Percentiles rank a stretch among this genome's conserved stretches.
phyloP scores from a whole-genome alignment of 306 rosid genomes.

The Bauhinia variegata region DNA sequence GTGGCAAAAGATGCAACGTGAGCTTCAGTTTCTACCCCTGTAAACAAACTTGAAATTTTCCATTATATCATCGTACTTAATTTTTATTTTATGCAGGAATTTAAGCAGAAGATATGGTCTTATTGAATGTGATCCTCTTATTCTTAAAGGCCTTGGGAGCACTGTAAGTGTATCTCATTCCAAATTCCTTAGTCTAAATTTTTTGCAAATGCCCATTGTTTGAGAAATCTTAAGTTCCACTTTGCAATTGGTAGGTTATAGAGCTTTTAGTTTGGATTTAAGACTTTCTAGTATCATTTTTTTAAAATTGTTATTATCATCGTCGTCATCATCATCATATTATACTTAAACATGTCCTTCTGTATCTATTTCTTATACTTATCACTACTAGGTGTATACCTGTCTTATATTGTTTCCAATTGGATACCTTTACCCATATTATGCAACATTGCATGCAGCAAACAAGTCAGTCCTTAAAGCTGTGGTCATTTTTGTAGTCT shows the following conservation, averaged over 20 bases:
- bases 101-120: constrained; percentile 66
- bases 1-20: constrained; percentile 52
- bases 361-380: too few species aligned
- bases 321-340: too few species aligned
- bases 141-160: constrained; percentile 80
- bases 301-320: too few species aligned
- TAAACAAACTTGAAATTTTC: constrained; percentile 25
- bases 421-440: too few species aligned
- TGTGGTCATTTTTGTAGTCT: too few species aligned
- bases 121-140: constrained; percentile 79
- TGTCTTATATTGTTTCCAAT: too few species aligned
- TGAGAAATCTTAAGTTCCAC: constrained; percentile 20
- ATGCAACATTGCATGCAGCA: too few species aligned
- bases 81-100: constrained; percentile 52
- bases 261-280: too few species aligned
- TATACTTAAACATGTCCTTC: too few species aligned
- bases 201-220: constrained; percentile 33
- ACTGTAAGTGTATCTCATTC: constrained; percentile 59
- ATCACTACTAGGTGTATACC: too few species aligned
- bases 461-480: too few species aligned
- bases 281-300: too few species aligned
- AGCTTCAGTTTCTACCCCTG: constrained; percentile 40
- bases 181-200: constrained; percentile 28
- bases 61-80: constrained; percentile 26
- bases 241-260: background rate